Evolutionary conservation across 192 early-diverging fungal species (phyloP).

Genomic region (Coemansia sp.): DNA sequence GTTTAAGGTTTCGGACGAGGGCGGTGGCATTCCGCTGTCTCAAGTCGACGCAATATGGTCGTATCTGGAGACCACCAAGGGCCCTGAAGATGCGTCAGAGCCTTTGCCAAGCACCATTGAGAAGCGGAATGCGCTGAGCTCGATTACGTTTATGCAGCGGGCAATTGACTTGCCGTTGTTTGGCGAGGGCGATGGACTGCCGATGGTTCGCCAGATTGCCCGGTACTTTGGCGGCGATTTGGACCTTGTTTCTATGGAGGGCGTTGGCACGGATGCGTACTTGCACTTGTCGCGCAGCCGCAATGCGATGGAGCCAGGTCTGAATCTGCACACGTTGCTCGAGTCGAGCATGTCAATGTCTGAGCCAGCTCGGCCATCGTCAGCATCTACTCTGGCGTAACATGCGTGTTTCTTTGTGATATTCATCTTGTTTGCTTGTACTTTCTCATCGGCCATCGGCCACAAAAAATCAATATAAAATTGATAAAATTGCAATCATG

Average conservation of each 20-base stretch:
- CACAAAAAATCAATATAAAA: too few species aligned
- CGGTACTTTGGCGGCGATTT: conserved; percentile 68
- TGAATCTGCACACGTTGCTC: conserved; percentile 37
- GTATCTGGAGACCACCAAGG: conserved; percentile 47
- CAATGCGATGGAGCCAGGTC: conserved; percentile 30
- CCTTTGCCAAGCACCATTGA: conserved; percentile 4
- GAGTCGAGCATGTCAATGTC: conserved; percentile 17
- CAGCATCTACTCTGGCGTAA: background rate
- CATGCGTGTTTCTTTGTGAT: background rate
- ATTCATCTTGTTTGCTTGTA: too few species aligned
- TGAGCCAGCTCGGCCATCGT: background rate
- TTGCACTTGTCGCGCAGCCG: conserved; percentile 52
- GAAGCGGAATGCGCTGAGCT: conserved; percentile 26
- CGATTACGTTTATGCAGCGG: conserved; percentile 38
- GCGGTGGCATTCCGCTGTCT: conserved; percentile 61
- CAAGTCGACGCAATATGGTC: conserved; percentile 61
- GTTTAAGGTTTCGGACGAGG: conserved; percentile 65
- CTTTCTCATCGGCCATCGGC: too few species aligned
- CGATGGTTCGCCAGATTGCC: conserved; percentile 59
- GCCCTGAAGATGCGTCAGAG: conserved; percentile 1
- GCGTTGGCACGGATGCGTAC: conserved; percentile 63
- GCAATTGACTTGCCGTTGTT: conserved; percentile 40
- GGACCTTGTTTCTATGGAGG: conserved; percentile 66
- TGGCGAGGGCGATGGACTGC: conserved; percentile 46
- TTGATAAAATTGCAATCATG: too few species aligned